A percentile compares a stretch with the other conserved stretches of the same genome.
phyloP scores from a whole-genome alignment of 805 yeast genomes.

The Hanseniaspora taiwanica region DNA sequence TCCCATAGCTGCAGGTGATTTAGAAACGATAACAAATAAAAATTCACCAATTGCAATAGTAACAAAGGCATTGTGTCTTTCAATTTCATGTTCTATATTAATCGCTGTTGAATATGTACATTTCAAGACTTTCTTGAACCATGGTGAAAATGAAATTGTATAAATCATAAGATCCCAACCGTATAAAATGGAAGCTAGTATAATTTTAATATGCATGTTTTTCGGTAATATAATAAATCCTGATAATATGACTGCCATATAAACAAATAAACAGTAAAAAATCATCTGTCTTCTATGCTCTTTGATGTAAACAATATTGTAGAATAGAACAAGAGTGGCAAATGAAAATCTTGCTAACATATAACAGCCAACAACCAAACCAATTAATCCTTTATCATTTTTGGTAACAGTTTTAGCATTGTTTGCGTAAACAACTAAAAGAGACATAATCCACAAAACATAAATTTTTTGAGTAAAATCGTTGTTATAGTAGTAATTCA shows the following conservation, averaged over 20 bases:
- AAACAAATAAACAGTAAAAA: constrained; percentile 10
- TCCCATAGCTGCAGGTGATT: constrained; percentile 35
- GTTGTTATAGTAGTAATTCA: constrained; percentile 49
- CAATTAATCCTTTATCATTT: constrained; percentile 25
- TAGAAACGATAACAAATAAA: constrained; percentile 38
- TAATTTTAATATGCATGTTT: background rate
- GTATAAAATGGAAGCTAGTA: background rate
- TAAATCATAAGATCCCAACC: background rate
- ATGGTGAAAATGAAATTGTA: background rate
- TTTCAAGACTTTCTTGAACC: constrained; percentile 7
- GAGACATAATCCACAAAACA: constrained; percentile 38
- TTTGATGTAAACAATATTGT: constrained; percentile 32
- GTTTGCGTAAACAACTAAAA: constrained; percentile 40
- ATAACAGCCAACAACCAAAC: constrained; percentile 31
- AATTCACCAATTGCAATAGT: constrained; percentile 58
- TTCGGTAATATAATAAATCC: background rate
- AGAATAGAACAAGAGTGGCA: constrained; percentile 16
- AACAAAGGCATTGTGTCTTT: constrained; percentile 39
- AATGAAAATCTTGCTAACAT: constrained; percentile 33
- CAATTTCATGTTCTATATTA: constrained; percentile 46
- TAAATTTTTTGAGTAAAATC: constrained; percentile 42
- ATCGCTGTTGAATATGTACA: constrained; percentile 42
- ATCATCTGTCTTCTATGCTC: constrained; percentile 25
- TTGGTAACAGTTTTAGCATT: constrained; percentile 22
- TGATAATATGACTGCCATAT: background rate